A percentile compares a stretch with the other conserved stretches of the same genome.
phyloP scores from a whole-genome alignment of 73 alveolate species.

The Strombidium stylifer region DNA sequence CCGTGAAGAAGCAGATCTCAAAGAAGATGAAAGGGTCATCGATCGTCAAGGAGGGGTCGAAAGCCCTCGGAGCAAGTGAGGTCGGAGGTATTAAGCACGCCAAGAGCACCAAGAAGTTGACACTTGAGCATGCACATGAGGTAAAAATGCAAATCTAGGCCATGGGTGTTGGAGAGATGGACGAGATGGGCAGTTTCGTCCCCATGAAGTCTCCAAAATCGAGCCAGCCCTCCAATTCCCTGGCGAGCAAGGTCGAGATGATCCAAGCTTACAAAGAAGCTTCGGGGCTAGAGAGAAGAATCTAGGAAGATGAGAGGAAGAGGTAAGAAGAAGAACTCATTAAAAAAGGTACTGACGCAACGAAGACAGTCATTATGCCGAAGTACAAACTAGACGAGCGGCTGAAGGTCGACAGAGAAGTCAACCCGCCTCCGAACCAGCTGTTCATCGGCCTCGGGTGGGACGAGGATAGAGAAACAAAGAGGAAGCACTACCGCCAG shows the following conservation, averaged over 20 bases:
- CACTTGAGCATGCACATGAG: no score
- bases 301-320: slow-evolving; percentile 19
- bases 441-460: slow-evolving; percentile 48
- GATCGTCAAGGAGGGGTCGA: no score
- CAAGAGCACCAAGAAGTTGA: no score
- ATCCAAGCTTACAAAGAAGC: background rate
- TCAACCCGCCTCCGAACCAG: slow-evolving; percentile 29
- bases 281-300: slow-evolving; percentile 15
- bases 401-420: slow-evolving; percentile 23
- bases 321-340: slow-evolving; percentile 17
- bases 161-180: background rate
- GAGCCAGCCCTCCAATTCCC: slow-evolving; percentile 2
- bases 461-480: slow-evolving; percentile 9
- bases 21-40: no score
- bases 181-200: background rate
- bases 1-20: no score
- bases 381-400: slow-evolving; percentile 31
- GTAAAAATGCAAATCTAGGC: no score
- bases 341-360: background rate
- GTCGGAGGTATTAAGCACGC: no score
- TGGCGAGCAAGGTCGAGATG: slow-evolving; percentile 24
- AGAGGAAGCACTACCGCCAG: slow-evolving; percentile 76
- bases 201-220: slow-evolving; percentile 4
- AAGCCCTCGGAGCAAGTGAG: no score
- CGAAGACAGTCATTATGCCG: slow-evolving; percentile 42